A percentile compares a stretch with the other conserved stretches of the same genome.
These are phyloP conservation scores for Diaporthe australafricana DNA, from an alignment of 2,329 filamentous ascomycete genomes.

Conservation along the genomic window DNA sequence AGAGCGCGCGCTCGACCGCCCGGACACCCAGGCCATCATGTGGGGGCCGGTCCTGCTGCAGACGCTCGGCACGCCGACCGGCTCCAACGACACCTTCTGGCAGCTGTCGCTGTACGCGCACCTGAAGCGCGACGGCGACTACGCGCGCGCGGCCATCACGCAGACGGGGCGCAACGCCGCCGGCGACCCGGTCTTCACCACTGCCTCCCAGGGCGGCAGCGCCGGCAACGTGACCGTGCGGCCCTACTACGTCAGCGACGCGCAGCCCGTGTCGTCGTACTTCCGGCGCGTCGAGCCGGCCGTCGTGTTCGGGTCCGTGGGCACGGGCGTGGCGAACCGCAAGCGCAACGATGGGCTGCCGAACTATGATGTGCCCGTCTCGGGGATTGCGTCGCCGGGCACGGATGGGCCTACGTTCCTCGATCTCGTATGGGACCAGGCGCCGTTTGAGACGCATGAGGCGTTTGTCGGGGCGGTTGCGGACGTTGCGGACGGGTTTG, in stretches of 20 bases:
- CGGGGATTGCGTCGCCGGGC: conserved; percentile 45
- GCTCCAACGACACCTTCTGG: conserved; percentile 40
- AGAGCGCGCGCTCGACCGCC: conserved; percentile 47
- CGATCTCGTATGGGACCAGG: conserved; percentile 46
- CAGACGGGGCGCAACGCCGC: conserved; percentile 38
- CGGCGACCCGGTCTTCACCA: conserved; percentile 45
- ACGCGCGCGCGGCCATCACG: conserved; percentile 42
- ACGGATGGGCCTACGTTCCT: conserved; percentile 48
- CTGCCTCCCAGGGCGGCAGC: neutral
- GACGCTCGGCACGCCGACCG: conserved; percentile 42
- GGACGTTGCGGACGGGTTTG: neutral
- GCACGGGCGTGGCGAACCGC: conserved; percentile 45
- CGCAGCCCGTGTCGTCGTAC: conserved; percentile 46
- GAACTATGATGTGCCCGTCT: conserved; percentile 45
- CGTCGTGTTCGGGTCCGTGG: conserved; percentile 44
- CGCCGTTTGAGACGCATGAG: conserved; percentile 42
- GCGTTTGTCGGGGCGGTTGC: neutral
- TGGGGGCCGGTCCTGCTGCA: conserved; percentile 48
- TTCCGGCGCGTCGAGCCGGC: conserved; percentile 46
- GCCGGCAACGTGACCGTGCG: conserved; percentile 40
- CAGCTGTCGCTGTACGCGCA: conserved; percentile 46
- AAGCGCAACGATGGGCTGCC: conserved; percentile 47
- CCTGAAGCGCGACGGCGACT: conserved; percentile 47
- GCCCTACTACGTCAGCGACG: conserved; percentile 47
- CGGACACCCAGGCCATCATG: conserved; percentile 47